Evolutionary conservation across 2,329 filamentous ascomycete species (phyloP).

Genomic region (Leptoxyphium fumago): DNA sequence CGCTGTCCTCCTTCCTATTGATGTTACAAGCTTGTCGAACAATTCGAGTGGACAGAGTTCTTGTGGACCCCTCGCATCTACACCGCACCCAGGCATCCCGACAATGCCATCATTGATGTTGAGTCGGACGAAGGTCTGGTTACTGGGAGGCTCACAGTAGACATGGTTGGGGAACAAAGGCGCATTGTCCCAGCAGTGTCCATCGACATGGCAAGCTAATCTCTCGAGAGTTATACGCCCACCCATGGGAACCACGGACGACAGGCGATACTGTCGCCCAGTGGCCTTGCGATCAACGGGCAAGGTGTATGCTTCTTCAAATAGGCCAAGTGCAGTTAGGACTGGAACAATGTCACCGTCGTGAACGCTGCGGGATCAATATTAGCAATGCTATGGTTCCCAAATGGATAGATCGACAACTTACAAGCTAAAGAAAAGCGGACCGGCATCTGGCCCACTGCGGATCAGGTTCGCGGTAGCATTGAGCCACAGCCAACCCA

Average conservation of each 20-base stretch:
- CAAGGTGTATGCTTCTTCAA: constrained; percentile 29
- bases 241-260: constrained; percentile 43
- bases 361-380: constrained; percentile 28
- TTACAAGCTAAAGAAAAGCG: constrained; percentile 43
- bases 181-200: constrained; percentile 11
- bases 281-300: constrained; percentile 31
- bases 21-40: constrained; percentile 28
- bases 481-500: constrained; percentile 46
- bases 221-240: constrained; percentile 41
- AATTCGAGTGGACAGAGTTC: constrained; percentile 31
- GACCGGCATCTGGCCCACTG: constrained; percentile 28
- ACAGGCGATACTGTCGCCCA: constrained; percentile 39
- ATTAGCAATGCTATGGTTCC: not conserved
- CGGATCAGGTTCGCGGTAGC: constrained; percentile 36
- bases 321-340: constrained; percentile 37
- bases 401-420: constrained; percentile 2
- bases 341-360: constrained; percentile 45
- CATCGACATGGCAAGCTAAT: constrained; percentile 26
- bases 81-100: constrained; percentile 31
- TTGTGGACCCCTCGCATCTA: constrained; percentile 25
- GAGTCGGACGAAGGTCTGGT: constrained; percentile 32
- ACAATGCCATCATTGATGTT: constrained; percentile 45
- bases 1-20: constrained; percentile 28
- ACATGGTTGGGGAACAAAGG: constrained; percentile 17
- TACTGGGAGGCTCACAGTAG: constrained; percentile 11